These are phyloP conservation scores for Saturnispora bothae DNA, from an alignment of 805 yeast species.

Conservation along the genomic window DNA sequence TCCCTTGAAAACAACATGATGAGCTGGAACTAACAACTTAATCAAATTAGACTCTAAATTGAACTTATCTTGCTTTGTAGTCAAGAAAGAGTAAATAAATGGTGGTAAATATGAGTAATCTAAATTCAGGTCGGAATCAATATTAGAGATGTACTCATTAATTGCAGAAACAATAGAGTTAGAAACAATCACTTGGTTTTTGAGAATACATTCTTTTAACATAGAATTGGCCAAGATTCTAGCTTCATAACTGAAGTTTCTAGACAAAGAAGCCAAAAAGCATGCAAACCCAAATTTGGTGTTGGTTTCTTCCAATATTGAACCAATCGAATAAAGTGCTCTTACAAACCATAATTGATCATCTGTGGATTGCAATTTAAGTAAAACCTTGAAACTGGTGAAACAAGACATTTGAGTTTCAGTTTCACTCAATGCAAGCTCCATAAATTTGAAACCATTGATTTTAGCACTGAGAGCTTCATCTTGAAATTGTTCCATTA, in stretches of 20 bases:
- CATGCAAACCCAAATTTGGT: conserved; percentile 35
- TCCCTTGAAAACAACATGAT: conserved; percentile 29
- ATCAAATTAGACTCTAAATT: conserved; percentile 25
- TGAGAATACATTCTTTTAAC: conserved; percentile 25
- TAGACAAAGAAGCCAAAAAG: conserved; percentile 38
- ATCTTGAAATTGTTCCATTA: conserved; percentile 13
- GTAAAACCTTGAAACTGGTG: conserved; percentile 35
- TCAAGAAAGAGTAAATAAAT: conserved; percentile 27
- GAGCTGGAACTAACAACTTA: conserved; percentile 34
- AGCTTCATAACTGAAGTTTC: conserved; percentile 25
- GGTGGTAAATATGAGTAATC: conserved; percentile 23
- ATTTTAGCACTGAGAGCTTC: conserved; percentile 11
- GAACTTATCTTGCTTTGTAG: conserved; percentile 19
- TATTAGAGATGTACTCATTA: conserved; percentile 18
- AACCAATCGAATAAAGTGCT: conserved; percentile 31
- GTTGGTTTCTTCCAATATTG: conserved; percentile 12
- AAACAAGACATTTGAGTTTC: conserved; percentile 34
- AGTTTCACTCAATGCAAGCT: conserved; percentile 31
- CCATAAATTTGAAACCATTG: conserved; percentile 23
- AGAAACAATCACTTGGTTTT: conserved; percentile 33
- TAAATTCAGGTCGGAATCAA: conserved; percentile 16
- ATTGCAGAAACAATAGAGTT: conserved; percentile 35
- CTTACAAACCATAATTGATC: conserved; percentile 46
- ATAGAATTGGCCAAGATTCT: conserved; percentile 28
- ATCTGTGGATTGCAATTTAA: conserved; percentile 34